Percentiles rank a stretch among this genome's conserved stretches.
phyloP scores from a whole-genome alignment of 140 eudicot genomes.

The Senecio squalidus region DNA sequence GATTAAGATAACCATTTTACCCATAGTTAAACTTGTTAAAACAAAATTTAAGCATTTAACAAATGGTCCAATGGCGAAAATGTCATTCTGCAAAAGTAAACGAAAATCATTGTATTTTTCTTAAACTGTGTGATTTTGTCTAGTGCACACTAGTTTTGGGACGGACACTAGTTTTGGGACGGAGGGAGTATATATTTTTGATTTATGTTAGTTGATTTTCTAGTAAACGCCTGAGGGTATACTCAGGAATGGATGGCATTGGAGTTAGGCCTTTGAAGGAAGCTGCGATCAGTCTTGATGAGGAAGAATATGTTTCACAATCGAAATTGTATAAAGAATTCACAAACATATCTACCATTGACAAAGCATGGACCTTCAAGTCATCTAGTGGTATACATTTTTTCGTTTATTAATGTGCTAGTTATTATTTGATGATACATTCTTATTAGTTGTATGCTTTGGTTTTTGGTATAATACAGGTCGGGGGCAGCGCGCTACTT shows the following conservation, averaged over 20 bases:
- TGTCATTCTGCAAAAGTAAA: no score
- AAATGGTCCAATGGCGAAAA: no score
- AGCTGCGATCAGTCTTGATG: conserved; percentile 35
- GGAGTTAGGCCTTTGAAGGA: conserved; percentile 32
- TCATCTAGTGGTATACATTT: conserved; percentile 42
- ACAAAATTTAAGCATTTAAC: no score
- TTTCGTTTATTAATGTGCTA: background rate
- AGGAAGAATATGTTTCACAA: conserved; percentile 71
- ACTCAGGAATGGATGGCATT: conserved; percentile 44
- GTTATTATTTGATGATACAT: background rate
- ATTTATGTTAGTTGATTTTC: no score
- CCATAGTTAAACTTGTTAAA: no score
- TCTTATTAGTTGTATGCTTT: background rate
- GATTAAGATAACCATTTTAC: no score
- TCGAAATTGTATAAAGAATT: conserved; percentile 75
- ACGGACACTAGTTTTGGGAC: no score
- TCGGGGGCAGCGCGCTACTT: conserved; percentile 51
- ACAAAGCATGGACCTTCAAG: conserved; percentile 81
- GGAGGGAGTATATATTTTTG: no score
- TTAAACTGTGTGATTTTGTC: no score
- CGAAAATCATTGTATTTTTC: no score
- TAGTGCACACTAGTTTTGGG: no score
- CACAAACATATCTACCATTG: conserved; percentile 53
- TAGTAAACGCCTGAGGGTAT: conserved; percentile 24
- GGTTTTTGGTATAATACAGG: conserved; percentile 12